Conservation (phyloP, 306 rosid genomes). For the Chamaecrista fasciculata region DNA sequence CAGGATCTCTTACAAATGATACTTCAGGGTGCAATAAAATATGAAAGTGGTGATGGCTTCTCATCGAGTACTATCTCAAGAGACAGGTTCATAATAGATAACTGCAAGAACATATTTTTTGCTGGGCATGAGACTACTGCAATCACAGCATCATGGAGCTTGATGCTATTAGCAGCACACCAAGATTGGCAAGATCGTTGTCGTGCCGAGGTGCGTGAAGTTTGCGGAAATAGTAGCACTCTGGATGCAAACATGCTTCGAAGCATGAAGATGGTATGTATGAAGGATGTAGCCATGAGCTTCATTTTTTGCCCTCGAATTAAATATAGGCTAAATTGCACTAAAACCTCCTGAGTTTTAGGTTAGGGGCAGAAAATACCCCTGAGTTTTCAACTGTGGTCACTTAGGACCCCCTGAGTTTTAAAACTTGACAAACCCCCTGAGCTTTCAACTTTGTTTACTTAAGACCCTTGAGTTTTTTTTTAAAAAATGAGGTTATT, state of each 20-base stretch:
- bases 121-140: conserved; percentile 55
- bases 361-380: too few species aligned
- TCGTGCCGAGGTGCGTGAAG: conserved; percentile 33
- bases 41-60: conserved; percentile 2
- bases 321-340: too few species aligned
- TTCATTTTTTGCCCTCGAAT: too few species aligned
- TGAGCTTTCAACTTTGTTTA: too few species aligned
- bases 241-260: conserved; percentile 32
- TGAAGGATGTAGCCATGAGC: neutral
- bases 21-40: conserved; percentile 52
- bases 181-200: conserved; percentile 47
- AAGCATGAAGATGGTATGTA: conserved; percentile 40
- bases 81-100: conserved; percentile 48
- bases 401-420: too few species aligned
- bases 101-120: conserved; percentile 45
- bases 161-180: conserved; percentile 38
- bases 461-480: too few species aligned
- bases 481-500: too few species aligned
- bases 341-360: too few species aligned
- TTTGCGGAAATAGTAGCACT: conserved; percentile 30
- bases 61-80: conserved; percentile 6
- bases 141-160: conserved; percentile 37
- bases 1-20: conserved; percentile 68
- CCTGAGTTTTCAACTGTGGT: too few species aligned
- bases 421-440: too few species aligned